These are phyloP conservation scores for Orbilia blumenaviensis DNA, from an alignment of 2,329 filamentous ascomycete species.

Conservation along the genomic window DNA sequence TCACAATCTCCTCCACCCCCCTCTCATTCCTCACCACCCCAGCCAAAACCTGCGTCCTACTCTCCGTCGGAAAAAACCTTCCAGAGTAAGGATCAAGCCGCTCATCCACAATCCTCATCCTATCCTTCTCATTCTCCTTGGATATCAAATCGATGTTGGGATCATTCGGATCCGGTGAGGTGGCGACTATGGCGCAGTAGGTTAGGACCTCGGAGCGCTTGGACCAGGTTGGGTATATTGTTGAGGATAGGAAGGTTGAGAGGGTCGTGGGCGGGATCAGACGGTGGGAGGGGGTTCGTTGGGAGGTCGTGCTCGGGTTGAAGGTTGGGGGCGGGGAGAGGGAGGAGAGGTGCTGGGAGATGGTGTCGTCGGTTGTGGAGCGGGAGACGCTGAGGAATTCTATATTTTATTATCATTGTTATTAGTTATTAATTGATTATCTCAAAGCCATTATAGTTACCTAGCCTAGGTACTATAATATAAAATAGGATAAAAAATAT, in stretches of 20 bases:
- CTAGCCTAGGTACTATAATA: background rate
- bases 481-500: background rate
- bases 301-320: conserved; percentile 79
- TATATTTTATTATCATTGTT: conserved; percentile 61
- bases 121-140: conserved; percentile 74
- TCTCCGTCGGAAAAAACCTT: conserved; percentile 80
- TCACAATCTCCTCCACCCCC: conserved; percentile 79
- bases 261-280: conserved; percentile 73
- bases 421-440: too few relatives aligned
- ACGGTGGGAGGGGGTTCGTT: conserved; percentile 65
- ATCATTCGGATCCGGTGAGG: conserved; percentile 85
- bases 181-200: conserved; percentile 89
- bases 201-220: conserved; percentile 80
- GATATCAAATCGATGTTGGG: conserved; percentile 77
- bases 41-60: conserved; percentile 81
- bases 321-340: conserved; percentile 75
- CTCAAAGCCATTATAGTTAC: too few relatives aligned
- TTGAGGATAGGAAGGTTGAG: conserved; percentile 74
- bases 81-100: conserved; percentile 89
- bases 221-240: conserved; percentile 91
- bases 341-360: conserved; percentile 84
- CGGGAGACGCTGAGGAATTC: conserved; percentile 92
- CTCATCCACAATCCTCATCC: conserved; percentile 82
- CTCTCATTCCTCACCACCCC: conserved; percentile 77
- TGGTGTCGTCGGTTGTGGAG: conserved; percentile 87